Base-by-base conservation (phyloP, 805 yeast genomes). In the Isabelozyma pseudorhagii region DNA sequence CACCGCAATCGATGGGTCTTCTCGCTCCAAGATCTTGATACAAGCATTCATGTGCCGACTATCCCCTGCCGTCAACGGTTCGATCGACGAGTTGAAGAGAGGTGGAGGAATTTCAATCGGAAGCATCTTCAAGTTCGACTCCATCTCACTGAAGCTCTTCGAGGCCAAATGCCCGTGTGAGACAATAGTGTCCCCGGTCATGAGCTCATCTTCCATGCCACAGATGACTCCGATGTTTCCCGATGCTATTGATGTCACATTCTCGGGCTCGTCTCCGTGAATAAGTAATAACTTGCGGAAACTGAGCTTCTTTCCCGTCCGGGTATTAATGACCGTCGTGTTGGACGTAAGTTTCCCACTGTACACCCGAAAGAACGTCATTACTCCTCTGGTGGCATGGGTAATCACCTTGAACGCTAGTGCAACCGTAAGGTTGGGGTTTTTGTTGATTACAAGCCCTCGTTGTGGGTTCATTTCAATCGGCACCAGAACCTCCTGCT, bases 221-320 rank as follows among this genome's bases (percentile, higher is more conserved):
- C 85, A 74, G n/a, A 89, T 78, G 5, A 94, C 97, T 36, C 97
- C 98, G 60, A 94, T 94, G 54, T 89, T 89, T 3, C 99, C 99
- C 0, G 87, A 77, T 6, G 74, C 64, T 17, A 93, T 73, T 27
- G 64, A 66, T 25, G 74, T 67, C 3, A 91, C 90, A 41, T 87
- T 91, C 50, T 85, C 82, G 0, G 96, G 91, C 28, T 75, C 75
- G 57, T 93, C 91, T 2, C 97, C 99, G 68, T 92, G 91, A 93
- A 93, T 90, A 47, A 87, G 69, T 45, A 89, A 71, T 40, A 94
- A 68, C 56, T 84, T 87, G 10, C 87, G 83, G 14, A 89, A 75
- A 46, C 83, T 79, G 47, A 89, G 77, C 50, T 79, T 81, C 46
- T 81, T 79, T 0, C 87, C 89, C 0, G 87, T 85, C 42, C 88